Base-by-base conservation (phyloP, 768 basidiomycete species). In the Candolleomyces eurysporus region DNA sequence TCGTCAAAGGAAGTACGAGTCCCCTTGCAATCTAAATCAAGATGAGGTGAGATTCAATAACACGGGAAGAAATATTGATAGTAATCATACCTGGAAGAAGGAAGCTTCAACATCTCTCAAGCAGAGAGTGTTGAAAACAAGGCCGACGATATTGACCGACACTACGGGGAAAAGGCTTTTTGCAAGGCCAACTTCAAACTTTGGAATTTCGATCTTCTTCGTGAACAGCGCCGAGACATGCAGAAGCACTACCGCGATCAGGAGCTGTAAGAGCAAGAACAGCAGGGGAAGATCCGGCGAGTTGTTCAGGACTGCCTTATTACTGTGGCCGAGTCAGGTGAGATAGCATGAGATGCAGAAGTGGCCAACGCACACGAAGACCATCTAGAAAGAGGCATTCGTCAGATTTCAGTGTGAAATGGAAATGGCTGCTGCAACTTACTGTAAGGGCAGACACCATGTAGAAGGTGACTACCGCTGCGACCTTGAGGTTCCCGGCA, bases 111-210 rank as follows among this genome's bases (percentile, higher is more conserved):
- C 90, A 57, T 84, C 86, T 30, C 89, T 81, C 57, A 92, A 76
- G 67, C 91, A 92, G 5, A 91, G 80, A 0, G 87, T 91, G 64
- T 92, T 92, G 78, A 92, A 91, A 1, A 90, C 83, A 4, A 93
- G 78, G 1, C 91, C 90, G 7, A 86, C 74, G n/a, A 90, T 84
- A 67, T 90, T 90, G 48, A 90, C 86, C 2, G 82, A 71, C 0
- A 90, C 82, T 9, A 90, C 84, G 3, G 88, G 86, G 2, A 81
- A 64, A 5, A 90, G 79, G 64, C 86, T 87, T 68, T 80, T 84
- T 7, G 81, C 85, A 5, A 77, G 78, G 36, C 75, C 73, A 3
- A 77, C n/a, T 21, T 87, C 83, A 42, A 85, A 65, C 39, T 73
- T 76, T 0, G 89, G 89, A 19, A 91, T 80, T 67, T 85, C 81